Percentiles rank a stretch among this genome's conserved stretches.
These are phyloP conservation scores for Obba rivulosa DNA, from an alignment of 768 basidiomycete species.

Conservation along the genomic window DNA sequence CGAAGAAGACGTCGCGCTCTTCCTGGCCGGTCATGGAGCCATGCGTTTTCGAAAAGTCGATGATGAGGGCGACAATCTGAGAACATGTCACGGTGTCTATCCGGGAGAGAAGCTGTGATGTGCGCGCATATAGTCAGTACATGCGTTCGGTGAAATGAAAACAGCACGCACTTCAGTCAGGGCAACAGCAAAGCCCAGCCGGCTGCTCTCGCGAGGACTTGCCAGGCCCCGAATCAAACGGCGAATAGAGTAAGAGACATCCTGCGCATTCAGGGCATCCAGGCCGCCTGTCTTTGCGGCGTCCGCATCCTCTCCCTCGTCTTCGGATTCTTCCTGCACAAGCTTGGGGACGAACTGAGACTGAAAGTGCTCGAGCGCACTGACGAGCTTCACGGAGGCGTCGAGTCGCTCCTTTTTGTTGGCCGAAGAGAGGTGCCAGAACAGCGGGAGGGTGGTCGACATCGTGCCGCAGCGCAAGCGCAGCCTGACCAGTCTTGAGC, in stretches of 20 bases:
- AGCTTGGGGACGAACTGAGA: conserved; percentile 49
- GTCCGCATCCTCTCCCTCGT: conserved; percentile 39
- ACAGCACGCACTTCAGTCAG: conserved; percentile 74
- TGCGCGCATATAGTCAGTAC: conserved; percentile 6
- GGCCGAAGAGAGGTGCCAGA: conserved; percentile 87
- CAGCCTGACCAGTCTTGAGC: background rate
- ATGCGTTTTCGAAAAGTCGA: conserved; percentile 64
- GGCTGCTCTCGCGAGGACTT: conserved; percentile 88
- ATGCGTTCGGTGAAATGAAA: conserved; percentile 1
- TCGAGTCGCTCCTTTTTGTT: conserved; percentile 76
- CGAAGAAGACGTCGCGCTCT: conserved; percentile 89
- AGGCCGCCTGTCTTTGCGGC: conserved; percentile 44
- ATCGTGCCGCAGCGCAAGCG: conserved; percentile 29
- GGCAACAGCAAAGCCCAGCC: conserved; percentile 93
- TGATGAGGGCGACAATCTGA: conserved; percentile 71
- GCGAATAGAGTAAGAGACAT: conserved; percentile 90
- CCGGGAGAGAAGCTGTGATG: conserved; percentile 67
- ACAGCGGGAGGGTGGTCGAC: conserved; percentile 87
- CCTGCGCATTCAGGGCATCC: conserved; percentile 74
- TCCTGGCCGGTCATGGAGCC: conserved; percentile 86
- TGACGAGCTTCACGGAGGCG: conserved; percentile 80
- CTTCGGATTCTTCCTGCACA: conserved; percentile 24
- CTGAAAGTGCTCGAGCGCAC: conserved; percentile 83
- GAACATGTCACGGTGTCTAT: conserved; percentile 71
- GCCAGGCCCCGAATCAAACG: conserved; percentile 84